Evolutionary conservation across 192 early-diverging fungal species (phyloP), one percentile per base, ranked within the genome.

Genomic region (Entrophospora sp.): DNA sequence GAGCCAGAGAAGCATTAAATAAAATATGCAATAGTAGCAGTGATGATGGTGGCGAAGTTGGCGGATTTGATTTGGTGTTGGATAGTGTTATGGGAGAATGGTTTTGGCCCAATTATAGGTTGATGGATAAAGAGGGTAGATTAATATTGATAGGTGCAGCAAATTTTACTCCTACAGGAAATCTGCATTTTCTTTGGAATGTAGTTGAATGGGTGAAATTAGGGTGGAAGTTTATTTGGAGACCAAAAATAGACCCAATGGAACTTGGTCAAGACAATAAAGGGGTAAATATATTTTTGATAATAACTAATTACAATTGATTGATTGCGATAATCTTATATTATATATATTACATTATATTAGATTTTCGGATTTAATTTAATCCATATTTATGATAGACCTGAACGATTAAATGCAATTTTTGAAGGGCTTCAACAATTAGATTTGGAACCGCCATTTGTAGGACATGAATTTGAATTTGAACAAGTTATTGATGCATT

Each of bases 61-160:
- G 9, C 28, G 57, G 25, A 12, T 55, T 59, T 40, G 64, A 66
- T 32, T 37, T 66, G 5, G 32, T 66, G 5, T 43, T 66, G 27
- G 64, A 66, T 44, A 66, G 64, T 57, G 53, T 66, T 10, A 66
- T 66, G 64, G 64, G 64, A 20, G 35, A 66, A 4, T 66, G 53
- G 51, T 66, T 66, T 44, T 66, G 64, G 55, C 27, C 58, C 4
- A 60, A 60, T 60, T 60, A 60, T 43, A 42, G 42, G 18, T 32
- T 66, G 31, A 14, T 66, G 20, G n/a, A 18, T 10, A 66, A 56
- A 31, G 32, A 52, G 28, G 64, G 64, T 4, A 42, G 9, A 37
- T 31, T 56, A 2, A 16, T 66, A 2, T 22, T 66, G 32, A 34
- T 58, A 30, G 64, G 64, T 7, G 32, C 64, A 4, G 51, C 27